A percentile compares a stretch with the other conserved stretches of the same genome.
phyloP scores from a whole-genome alignment of 192 early-diverging fungal genomes.

The Ambispora gerdemannii region DNA sequence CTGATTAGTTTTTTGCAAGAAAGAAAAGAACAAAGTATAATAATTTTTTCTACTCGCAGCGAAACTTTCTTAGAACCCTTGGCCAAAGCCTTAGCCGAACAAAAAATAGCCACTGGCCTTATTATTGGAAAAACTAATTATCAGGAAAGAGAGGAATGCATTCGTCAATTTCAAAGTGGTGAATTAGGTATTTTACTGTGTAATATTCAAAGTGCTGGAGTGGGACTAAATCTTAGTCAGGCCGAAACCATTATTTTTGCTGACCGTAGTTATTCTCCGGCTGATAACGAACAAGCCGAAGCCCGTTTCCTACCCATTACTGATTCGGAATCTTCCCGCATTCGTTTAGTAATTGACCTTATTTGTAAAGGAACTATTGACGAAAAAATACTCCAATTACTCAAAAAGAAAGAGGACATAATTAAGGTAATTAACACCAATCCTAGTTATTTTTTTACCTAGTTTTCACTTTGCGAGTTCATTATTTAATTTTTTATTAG shows the following conservation, averaged over 20 bases:
- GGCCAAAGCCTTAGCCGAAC: not conserved
- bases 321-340: not conserved
- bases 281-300: slow-evolving; percentile 21
- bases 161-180: slow-evolving; percentile 7
- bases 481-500: not conserved
- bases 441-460: slow-evolving; percentile 7
- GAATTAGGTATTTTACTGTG: slow-evolving; percentile 12
- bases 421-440: slow-evolving; percentile 2
- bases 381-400: slow-evolving; percentile 9
- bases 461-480: not conserved
- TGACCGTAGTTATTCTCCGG: slow-evolving; percentile 15
- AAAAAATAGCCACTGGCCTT: slow-evolving; percentile 2
- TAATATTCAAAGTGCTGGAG: slow-evolving; percentile 3
- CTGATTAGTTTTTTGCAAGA: not conserved
- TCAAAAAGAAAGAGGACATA: slow-evolving; percentile 15
- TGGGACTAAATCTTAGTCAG: slow-evolving; percentile 11
- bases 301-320: slow-evolving; percentile 4
- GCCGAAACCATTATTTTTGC: slow-evolving; percentile 15
- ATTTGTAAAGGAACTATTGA: slow-evolving; percentile 17
- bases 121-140: slow-evolving; percentile 6
- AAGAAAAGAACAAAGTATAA: not conserved
- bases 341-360: slow-evolving; percentile 19
- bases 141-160: not conserved
- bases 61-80: slow-evolving; percentile 13
- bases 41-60: slow-evolving; percentile 12